phyloP scores from a whole-genome alignment of 2,329 filamentous ascomycete species.

The Colletotrichum truncatum region DNA sequence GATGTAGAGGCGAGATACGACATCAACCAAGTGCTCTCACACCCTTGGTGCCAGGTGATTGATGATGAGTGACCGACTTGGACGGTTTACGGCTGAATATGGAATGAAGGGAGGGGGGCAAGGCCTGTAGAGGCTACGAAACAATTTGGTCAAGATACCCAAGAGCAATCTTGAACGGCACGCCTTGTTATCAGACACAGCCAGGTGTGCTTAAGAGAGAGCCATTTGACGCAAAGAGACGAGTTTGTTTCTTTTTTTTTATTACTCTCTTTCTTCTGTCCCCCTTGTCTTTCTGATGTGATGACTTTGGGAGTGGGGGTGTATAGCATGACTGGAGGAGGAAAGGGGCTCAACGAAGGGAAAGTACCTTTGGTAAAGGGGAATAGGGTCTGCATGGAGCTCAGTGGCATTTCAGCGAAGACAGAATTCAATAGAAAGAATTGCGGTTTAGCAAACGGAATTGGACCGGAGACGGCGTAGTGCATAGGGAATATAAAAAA shows the following conservation, averaged over 20 bases:
- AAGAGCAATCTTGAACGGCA: slow-evolving; percentile 30
- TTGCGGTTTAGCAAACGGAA: not conserved
- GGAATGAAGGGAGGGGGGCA: not conserved
- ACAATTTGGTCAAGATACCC: slow-evolving; percentile 31
- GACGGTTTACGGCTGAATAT: slow-evolving; percentile 9
- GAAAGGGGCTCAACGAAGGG: not conserved
- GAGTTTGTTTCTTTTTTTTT: not conserved
- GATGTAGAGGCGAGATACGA: slow-evolving; percentile 84
- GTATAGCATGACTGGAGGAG: not conserved
- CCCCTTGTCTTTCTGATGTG: slow-evolving; percentile 9
- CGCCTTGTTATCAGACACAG: slow-evolving; percentile 1
- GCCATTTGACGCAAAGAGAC: slow-evolving; percentile 27
- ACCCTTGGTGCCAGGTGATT: slow-evolving; percentile 75
- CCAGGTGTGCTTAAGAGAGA: slow-evolving; percentile 26
- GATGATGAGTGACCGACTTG: slow-evolving; percentile 22
- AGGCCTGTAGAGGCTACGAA: not conserved
- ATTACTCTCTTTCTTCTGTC: too few species aligned
- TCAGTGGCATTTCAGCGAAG: slow-evolving; percentile 1
- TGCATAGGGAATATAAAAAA: not conserved
- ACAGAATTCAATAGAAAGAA: not conserved
- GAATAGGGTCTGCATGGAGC: not conserved
- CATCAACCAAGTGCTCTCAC: slow-evolving; percentile 88
- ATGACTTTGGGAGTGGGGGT: not conserved
- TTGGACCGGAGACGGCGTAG: not conserved
- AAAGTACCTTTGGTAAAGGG: too few species aligned